phyloP scores from a whole-genome alignment of 2,329 filamentous ascomycete species.

The Pseudogymnoascus sp. region DNA sequence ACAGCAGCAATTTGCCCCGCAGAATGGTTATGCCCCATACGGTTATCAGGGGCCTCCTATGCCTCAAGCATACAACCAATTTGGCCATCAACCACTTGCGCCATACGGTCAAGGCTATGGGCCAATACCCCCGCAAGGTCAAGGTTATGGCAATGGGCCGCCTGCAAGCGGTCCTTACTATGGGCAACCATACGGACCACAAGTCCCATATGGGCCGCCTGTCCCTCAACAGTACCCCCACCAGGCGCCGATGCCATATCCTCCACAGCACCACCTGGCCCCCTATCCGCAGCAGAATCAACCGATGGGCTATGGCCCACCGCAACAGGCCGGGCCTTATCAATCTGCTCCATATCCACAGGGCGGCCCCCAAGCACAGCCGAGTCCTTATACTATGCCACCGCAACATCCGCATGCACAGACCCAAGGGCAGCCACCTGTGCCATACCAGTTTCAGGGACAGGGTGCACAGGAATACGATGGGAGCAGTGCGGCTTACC shows the following conservation, averaged over 20 bases:
- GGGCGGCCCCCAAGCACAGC: background rate
- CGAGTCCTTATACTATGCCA: slow-evolving; percentile 8
- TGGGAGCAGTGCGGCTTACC: background rate
- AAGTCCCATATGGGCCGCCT: slow-evolving; percentile 13
- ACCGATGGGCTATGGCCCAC: slow-evolving; percentile 13
- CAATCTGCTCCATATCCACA: background rate
- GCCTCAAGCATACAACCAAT: background rate
- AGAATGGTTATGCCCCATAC: slow-evolving; percentile 10
- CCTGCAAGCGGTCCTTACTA: background rate
- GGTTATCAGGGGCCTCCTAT: background rate
- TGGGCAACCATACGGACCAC: slow-evolving; percentile 15
- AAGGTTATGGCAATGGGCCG: background rate
- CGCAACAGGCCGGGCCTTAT: slow-evolving; percentile 8
- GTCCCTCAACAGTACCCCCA: slow-evolving; percentile 17
- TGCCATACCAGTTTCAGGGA: background rate
- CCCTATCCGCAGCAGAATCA: slow-evolving; percentile 15
- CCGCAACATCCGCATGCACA: slow-evolving; percentile 11
- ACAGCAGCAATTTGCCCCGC: slow-evolving; percentile 19
- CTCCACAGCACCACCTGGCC: slow-evolving; percentile 12
- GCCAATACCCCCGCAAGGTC: background rate
- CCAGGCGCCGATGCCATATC: slow-evolving; percentile 17
- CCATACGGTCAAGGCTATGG: background rate
- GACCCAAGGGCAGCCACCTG: slow-evolving; percentile 8
- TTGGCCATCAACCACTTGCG: background rate
- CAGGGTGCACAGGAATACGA: background rate